Conservation (phyloP, 2,329 filamentous ascomycete species). For the Hypoxylon sp. region DNA sequence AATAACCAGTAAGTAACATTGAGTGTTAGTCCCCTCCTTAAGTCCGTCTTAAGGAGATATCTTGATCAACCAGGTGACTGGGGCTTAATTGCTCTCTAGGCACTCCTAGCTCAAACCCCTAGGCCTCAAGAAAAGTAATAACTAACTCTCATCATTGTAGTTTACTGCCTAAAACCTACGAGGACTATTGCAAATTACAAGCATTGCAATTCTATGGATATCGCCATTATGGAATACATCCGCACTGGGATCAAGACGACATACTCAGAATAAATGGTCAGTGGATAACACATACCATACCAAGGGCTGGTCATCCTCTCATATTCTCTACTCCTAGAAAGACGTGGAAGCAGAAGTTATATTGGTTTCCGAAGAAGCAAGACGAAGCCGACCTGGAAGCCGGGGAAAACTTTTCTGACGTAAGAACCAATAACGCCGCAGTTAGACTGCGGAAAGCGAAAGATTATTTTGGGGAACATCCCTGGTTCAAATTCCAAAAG, state of each 20-base stretch:
- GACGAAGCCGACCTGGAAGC: neutral
- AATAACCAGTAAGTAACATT: neutral
- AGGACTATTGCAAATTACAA: neutral
- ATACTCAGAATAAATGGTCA: neutral
- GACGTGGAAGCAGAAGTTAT: neutral
- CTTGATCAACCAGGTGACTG: no score
- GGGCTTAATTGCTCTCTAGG: no score
- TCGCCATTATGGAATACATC: neutral
- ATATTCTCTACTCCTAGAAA: neutral
- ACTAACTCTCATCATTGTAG: neutral
- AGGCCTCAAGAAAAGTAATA: neutral
- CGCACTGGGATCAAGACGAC: neutral
- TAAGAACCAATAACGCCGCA: neutral
- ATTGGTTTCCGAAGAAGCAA: neutral
- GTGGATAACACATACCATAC: neutral
- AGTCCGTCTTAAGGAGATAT: no score
- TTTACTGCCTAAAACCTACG: neutral
- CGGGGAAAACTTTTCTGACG: neutral
- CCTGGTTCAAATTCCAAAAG: slow-evolving; percentile 13
- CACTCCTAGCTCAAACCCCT: no score
- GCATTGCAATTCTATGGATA: neutral
- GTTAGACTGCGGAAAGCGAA: neutral
- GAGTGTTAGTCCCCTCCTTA: no score
- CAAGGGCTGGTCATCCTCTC: neutral
- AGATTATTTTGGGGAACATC: neutral